Conservation (phyloP, 176 grass and related monocot genomes). For the Hordeum vulgare region MorexV3_pseudomolecules_assembly NC_058521.1:553144640-553145139, state of each 20-base stretch:
- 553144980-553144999: background rate
- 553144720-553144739: background rate
- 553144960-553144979: too few species aligned
- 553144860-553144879: background rate
- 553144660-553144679: background rate
- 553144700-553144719: background rate
- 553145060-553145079: too few species aligned
- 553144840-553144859: background rate
- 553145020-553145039: too few species aligned
- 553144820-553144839: constrained; percentile 5
- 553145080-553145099: too few species aligned
- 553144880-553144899: background rate
- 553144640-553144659: background rate
- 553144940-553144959: too few species aligned
- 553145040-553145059: too few species aligned
- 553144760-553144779: background rate
- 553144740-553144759: background rate
- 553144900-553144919: background rate
- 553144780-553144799: background rate
- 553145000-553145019: too few species aligned
- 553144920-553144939: too few species aligned
- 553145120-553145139: too few species aligned
- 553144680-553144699: background rate
- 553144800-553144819: background rate
- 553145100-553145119: too few species aligned